Percentiles rank a stretch among this genome's conserved stretches.
Evolutionary conservation across 129 eudicot genomes (phyloP).

Genomic region (Flaveria sonorensis): DNA sequence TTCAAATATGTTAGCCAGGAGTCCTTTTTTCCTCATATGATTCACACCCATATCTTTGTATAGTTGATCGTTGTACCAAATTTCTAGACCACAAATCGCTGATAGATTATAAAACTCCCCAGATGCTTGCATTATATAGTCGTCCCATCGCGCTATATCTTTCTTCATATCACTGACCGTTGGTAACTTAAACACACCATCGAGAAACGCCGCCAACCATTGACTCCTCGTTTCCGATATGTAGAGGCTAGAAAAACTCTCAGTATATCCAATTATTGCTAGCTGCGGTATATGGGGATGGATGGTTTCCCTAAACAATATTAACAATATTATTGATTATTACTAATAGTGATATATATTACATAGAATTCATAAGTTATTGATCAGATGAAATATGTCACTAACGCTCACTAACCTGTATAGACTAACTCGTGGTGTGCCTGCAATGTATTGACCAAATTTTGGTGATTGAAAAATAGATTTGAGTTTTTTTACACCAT

Average conservation of each 20-base stretch:
- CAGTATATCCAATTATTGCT: slow-evolving; percentile 67
- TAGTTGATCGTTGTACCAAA: slow-evolving; percentile 73
- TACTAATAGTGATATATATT: no score
- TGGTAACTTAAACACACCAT: slow-evolving; percentile 56
- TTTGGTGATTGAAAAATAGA: slow-evolving; percentile 49
- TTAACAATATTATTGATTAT: background rate
- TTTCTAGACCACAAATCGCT: slow-evolving; percentile 48
- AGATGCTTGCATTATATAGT: slow-evolving; percentile 45
- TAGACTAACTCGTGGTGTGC: slow-evolving; percentile 49
- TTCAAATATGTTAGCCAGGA: slow-evolving; percentile 50
- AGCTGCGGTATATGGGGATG: slow-evolving; percentile 74
- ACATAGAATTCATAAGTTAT: no score
- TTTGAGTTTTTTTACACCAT: slow-evolving; percentile 52
- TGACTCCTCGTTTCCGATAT: slow-evolving; percentile 61
- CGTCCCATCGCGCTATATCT: slow-evolving; percentile 56
- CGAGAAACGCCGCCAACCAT: slow-evolving; percentile 61
- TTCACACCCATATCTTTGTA: slow-evolving; percentile 64
- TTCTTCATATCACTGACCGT: slow-evolving; percentile 66
- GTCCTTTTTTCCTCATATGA: slow-evolving; percentile 53
- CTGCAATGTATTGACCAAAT: slow-evolving; percentile 41
- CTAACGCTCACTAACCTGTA: slow-evolving; percentile 49
- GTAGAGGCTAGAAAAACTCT: slow-evolving; percentile 53
- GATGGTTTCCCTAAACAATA: slow-evolving; percentile 52
- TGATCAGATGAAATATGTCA: no score
- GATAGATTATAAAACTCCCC: slow-evolving; percentile 48